Conservation (phyloP, 2,329 filamentous ascomycete genomes). For the Colletotrichum musae region DNA sequence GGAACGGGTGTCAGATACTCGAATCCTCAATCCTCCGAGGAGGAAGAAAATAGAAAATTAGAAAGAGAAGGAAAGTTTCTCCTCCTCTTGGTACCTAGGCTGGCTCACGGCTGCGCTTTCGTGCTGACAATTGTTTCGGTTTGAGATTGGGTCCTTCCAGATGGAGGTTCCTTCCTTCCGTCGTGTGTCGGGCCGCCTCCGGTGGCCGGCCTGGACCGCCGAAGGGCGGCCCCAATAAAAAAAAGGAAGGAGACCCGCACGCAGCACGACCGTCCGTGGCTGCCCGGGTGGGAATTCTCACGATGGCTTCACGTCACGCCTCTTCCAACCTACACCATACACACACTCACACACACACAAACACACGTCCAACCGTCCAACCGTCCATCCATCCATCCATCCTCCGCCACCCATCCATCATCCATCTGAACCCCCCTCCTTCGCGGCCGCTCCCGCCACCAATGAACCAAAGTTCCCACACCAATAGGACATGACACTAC, state of each 20-base stretch:
- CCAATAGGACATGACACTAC: too few species aligned
- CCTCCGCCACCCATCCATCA: too few species aligned
- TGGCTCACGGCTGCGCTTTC: too few species aligned
- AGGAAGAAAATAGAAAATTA: too few species aligned
- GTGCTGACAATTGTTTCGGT: too few species aligned
- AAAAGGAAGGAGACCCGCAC: constrained; percentile 4
- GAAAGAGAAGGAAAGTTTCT: too few species aligned
- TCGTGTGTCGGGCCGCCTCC: not conserved
- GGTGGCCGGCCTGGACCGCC: constrained; percentile 25
- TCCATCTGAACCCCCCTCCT: constrained; percentile 14
- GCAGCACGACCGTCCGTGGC: constrained; percentile 8
- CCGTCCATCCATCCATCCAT: too few species aligned
- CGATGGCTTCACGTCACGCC: constrained; percentile 33
- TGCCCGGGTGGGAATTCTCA: constrained; percentile 23
- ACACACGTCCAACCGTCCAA: too few species aligned
- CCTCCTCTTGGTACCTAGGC: too few species aligned
- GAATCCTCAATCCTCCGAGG: too few species aligned
- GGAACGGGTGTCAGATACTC: too few species aligned
- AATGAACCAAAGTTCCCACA: not conserved
- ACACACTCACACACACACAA: too few species aligned
- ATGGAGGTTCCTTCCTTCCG: not conserved
- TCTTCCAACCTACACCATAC: constrained; percentile 9
- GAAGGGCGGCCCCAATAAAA: constrained; percentile 6
- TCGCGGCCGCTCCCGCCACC: constrained; percentile 25
- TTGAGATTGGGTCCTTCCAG: not conserved